Evolutionary conservation across 1,284 basidiomycete species (phyloP), one percentile per base, ranked within the genome.

Genomic region (Ganoderma lucidum): DNA sequence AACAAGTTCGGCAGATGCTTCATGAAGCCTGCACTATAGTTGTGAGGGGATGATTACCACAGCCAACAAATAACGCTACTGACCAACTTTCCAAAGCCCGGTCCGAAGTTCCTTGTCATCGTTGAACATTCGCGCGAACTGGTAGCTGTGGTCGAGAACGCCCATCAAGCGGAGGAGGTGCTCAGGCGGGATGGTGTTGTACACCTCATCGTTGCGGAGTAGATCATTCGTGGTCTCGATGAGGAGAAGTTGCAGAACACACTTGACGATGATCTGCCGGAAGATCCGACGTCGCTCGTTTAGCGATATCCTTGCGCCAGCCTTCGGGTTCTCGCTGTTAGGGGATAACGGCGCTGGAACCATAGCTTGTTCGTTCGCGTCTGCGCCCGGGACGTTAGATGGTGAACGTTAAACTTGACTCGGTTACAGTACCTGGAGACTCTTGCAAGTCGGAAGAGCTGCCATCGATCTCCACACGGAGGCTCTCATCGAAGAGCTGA

Each of bases 211-310:
- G 78, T 97, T 98, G 70, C 96, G 94, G 45, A 99, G 87, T 17
- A 99, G 86, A 76, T 99, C 98, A 78, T 97, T 96, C 8, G 96
- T 97, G 23, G 96, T 99, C 83, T 99, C 98, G 76, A 99, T 99
- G 58, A 99, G 88, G 65, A 99, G 86, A 23, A 99, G 84, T 79
- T 99, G 98, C 42, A 99, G 88, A 37, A 99, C 98, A 80, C 98
- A 99, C 92, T 99, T 99, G 76, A 99, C 96, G 74, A 99, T 99
- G 81, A 99, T 99, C 81, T 99, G 97, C 80, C 97, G 96, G 89
- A 99, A 99, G 65, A 96, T 91, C 45, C 94, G 90, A 30, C 96
- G 91, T 68, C 98, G 91, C 75, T 96, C 95, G 68, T 82, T 83
- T 44, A 90, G 81, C 10, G 91, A 88, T 35, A 88, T 82, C 66